These are phyloP conservation scores for Phytophthora litchii DNA, from an alignment of 352 stramenopile genomes.

Conservation along the genomic window DNA sequence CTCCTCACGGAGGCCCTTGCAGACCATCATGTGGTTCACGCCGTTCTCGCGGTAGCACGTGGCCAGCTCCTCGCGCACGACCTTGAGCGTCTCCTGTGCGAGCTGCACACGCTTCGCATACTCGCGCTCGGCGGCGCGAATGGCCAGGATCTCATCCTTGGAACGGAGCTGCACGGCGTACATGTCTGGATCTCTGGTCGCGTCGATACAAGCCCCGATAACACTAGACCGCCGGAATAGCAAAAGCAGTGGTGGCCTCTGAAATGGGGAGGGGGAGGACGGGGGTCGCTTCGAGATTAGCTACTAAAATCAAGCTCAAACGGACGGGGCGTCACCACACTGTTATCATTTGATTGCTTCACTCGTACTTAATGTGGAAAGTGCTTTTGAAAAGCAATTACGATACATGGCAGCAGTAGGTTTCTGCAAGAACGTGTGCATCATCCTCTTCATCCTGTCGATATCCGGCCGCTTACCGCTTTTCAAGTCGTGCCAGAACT, in stretches of 20 bases:
- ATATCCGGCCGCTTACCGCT: too few species aligned
- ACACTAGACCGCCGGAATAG: conserved; percentile 36
- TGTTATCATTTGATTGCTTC: conserved; percentile 1
- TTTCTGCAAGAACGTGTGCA: too few species aligned
- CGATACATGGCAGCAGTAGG: too few species aligned
- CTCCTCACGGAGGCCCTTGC: conserved; percentile 83
- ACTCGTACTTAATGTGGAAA: conserved; percentile 13
- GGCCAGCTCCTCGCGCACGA: conserved; percentile 86
- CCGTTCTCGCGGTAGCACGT: conserved; percentile 90
- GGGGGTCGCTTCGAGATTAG: rapidly evolving
- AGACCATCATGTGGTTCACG: conserved; percentile 89
- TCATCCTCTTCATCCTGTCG: too few species aligned
- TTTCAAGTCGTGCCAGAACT: too few species aligned
- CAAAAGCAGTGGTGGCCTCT: conserved; percentile 25
- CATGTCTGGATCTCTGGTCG: conserved; percentile 37
- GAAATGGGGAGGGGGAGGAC: conserved; percentile 24
- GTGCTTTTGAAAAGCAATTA: too few species aligned
- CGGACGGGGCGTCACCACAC: conserved; percentile 12
- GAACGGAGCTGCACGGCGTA: conserved; percentile 75
- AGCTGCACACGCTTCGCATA: conserved; percentile 79
- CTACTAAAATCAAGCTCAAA: background rate
- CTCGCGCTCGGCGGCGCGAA: conserved; percentile 74
- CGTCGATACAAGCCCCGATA: conserved; percentile 14
- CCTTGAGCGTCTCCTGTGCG: conserved; percentile 82
- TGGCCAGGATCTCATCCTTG: conserved; percentile 86